Evolutionary conservation across 176 grass and related monocot genomes (phyloP), one percentile per base, ranked within the genome.

Genomic region (Sorghum bicolor): DNA sequence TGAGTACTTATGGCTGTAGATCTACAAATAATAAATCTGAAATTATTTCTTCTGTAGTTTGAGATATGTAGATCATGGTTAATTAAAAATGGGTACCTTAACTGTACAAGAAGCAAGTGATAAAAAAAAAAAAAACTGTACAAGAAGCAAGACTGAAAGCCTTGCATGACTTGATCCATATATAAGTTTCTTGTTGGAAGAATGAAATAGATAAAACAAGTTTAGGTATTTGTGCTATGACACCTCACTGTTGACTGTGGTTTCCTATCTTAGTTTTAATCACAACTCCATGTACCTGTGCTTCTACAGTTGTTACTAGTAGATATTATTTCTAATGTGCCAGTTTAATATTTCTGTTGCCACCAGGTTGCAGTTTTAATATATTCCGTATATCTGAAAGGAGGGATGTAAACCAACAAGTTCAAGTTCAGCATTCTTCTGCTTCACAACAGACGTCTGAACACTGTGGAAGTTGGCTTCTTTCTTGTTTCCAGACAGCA

Each of bases 301-400:
- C 5, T 90, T 90, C 10, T 66, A 43, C 44, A 58, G 11, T 32
- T 74, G 12, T 74, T 73, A 45, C 33, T 71, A 53, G 7, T 57
- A 44, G 14, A 53, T 86, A 37, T 72, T 17, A 58, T 77, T 57
- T 72, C 57, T 9, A 34, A 24, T 38, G 66, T 16, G 65, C 10
- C 1, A 10, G 12, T 44, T 67, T 78, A 73, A 87, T 38, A 72
- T 69, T 38, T 91, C 74, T 79, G 14, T 67, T 88, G 16, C 80
- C 32, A 82, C 17, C 92, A 98, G 95, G 90, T 6, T 84, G 89
- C 82, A 70, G 74, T 73, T 93, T 91, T 79, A 92, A 88, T 68
- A 88, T 98, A 86, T 91, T 95, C 80, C 85, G 61, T 16, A 81
- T 98, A 75, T 93, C 91, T 85, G 83, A 65, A 67, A 86, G 84